A percentile compares a stretch with the other conserved stretches of the same genome.
Evolutionary conservation across 2,329 filamentous ascomycete genomes (phyloP).

Genomic region (Periconia sp.): DNA sequence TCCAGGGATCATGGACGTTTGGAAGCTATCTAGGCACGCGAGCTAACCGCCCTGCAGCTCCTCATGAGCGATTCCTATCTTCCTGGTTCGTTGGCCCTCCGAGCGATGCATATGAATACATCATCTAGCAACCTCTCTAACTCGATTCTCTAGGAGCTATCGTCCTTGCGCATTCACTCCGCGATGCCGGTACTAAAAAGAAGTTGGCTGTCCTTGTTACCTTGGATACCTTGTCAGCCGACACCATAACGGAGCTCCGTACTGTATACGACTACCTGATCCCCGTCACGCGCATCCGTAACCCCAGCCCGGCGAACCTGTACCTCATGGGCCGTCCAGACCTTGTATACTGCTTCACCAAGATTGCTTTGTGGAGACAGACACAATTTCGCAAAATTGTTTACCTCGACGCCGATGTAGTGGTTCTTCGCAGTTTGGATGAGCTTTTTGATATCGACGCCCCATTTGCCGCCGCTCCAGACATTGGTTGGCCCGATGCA

Average conservation of each 20-base stretch:
- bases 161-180: conserved; percentile 90
- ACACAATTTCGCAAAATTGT: conserved; percentile 89
- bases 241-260: conserved; percentile 78
- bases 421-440: conserved; percentile 87
- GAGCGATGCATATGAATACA: too few relatives aligned
- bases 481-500: conserved; percentile 96
- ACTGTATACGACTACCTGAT: conserved; percentile 86
- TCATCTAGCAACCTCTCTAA: conserved; percentile 5
- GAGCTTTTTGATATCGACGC: conserved; percentile 77
- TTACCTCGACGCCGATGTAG: conserved; percentile 91
- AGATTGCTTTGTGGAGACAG: conserved; percentile 92
- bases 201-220: conserved; percentile 85
- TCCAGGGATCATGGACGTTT: neutral
- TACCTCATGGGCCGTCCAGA: conserved; percentile 90
- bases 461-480: conserved; percentile 74
- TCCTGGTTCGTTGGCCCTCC: conserved; percentile 63
- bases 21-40: conserved; percentile 18
- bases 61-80: conserved; percentile 90
- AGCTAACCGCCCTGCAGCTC: conserved; percentile 61
- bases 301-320: conserved; percentile 76
- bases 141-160: conserved; percentile 67
- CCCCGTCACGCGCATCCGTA: conserved; percentile 77
- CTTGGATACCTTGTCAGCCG: conserved; percentile 72
- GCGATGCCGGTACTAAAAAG: conserved; percentile 84
- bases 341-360: conserved; percentile 90